Percentiles rank a stretch among this genome's conserved stretches.
Evolutionary conservation across 805 yeast genomes (phyloP).

Genomic region (Pichia phayaonensis): DNA sequence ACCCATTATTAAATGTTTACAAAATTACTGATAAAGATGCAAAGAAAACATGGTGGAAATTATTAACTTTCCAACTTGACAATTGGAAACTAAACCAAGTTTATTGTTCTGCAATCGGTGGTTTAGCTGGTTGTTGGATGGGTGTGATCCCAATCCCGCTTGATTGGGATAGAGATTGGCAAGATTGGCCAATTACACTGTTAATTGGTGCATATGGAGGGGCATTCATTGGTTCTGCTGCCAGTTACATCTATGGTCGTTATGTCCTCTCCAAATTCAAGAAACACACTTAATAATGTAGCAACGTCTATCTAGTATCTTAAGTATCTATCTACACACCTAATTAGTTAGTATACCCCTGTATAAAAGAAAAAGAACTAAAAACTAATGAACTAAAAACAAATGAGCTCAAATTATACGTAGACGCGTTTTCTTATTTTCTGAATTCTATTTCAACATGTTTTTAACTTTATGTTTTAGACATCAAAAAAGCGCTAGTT

Average conservation of each 20-base stretch:
- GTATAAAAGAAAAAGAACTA: background rate
- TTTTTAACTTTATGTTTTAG: no score
- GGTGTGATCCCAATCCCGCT: conserved; percentile 92
- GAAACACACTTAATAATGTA: background rate
- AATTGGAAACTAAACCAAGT: conserved; percentile 25
- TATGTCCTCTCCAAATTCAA: conserved; percentile 4
- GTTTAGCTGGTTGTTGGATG: conserved; percentile 71
- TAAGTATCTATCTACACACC: background rate
- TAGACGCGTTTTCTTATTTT: background rate
- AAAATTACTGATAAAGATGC: conserved; percentile 33
- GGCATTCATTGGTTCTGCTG: conserved; percentile 45
- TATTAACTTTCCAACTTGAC: conserved; percentile 26
- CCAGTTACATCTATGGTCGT: conserved; percentile 15
- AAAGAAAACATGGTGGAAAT: conserved; percentile 19
- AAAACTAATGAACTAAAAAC: no score
- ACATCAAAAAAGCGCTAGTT: no score
- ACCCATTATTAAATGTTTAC: conserved; percentile 31
- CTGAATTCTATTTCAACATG: no score
- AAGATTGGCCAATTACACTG: conserved; percentile 87
- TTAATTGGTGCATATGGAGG: conserved; percentile 74
- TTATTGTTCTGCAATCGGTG: conserved; percentile 35
- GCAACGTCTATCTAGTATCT: background rate
- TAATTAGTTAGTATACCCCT: background rate
- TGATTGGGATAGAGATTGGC: conserved; percentile 99
- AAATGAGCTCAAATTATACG: no score